Conservation (phyloP, 2,329 filamentous ascomycete genomes). For the Trichoderma gracile region DNA sequence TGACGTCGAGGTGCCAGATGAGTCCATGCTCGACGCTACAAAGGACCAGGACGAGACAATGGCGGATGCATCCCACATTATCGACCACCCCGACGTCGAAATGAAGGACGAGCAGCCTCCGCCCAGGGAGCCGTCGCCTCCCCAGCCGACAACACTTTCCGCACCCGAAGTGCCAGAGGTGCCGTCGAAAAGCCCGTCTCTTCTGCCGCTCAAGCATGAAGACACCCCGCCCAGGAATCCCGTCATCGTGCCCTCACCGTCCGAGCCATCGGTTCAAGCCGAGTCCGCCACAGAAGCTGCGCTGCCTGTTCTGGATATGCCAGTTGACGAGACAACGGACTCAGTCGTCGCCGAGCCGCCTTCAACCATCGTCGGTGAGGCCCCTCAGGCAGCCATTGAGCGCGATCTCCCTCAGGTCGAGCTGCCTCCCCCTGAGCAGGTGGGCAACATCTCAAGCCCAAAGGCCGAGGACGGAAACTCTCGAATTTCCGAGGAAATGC, state of each 20-base stretch:
- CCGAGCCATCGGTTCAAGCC: conserved; percentile 1
- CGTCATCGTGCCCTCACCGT: conserved; percentile 17
- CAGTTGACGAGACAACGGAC: conserved; percentile 26
- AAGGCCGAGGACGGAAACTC: conserved; percentile 34
- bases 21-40: conserved; percentile 36
- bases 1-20: conserved; percentile 38
- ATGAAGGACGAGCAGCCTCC: conserved; percentile 33
- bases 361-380: conserved; percentile 37
- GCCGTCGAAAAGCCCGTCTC: conserved; percentile 33
- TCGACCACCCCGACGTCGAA: conserved; percentile 31
- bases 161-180: conserved; percentile 40
- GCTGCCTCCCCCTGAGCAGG: conserved; percentile 43
- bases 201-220: conserved; percentile 43
- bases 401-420: conserved; percentile 31
- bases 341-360: conserved; percentile 38
- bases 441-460: conserved; percentile 44
- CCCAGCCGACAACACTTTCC: conserved; percentile 33
- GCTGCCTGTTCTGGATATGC: not conserved
- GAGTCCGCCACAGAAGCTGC: not conserved
- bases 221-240: conserved; percentile 48
- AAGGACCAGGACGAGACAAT: conserved; percentile 43
- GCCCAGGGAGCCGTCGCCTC: conserved; percentile 27
- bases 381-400: conserved; percentile 33
- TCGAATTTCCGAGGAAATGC: conserved; percentile 32
- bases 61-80: conserved; percentile 38